Percentiles rank a stretch among this genome's conserved stretches.
Conservation (phyloP, 805 yeast genomes). For the Torulaspora maleeae region DNA sequence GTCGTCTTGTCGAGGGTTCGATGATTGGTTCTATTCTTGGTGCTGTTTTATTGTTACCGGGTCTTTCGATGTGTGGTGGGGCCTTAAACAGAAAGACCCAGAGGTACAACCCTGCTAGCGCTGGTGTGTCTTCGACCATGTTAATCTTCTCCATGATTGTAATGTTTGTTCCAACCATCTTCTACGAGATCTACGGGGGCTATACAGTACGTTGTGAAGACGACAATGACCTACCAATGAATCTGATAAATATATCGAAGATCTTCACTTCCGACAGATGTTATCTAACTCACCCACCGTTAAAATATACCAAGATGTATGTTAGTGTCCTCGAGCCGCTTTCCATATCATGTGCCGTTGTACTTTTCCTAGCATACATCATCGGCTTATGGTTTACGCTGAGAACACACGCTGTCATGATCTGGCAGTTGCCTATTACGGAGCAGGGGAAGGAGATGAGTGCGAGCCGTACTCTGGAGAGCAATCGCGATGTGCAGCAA, state of each 20-base stretch:
- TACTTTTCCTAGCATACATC: conserved; percentile 75
- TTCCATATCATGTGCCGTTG: conserved; percentile 70
- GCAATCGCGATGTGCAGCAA: conserved; percentile 12
- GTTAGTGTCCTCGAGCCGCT: conserved; percentile 71
- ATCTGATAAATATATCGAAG: conserved; percentile 45
- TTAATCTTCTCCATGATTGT: conserved; percentile 82
- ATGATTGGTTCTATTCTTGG: conserved; percentile 91
- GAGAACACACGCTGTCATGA: conserved; percentile 92
- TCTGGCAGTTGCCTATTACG: conserved; percentile 73
- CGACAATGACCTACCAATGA: conserved; percentile 10
- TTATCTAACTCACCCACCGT: conserved; percentile 70
- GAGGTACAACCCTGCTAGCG: conserved; percentile 90
- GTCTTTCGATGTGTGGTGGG: conserved; percentile 96
- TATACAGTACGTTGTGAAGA: conserved; percentile 67
- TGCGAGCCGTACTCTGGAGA: conserved; percentile 12
- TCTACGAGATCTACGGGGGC: conserved; percentile 85
- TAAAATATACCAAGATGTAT: conserved; percentile 65
- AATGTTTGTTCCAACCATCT: conserved; percentile 86
- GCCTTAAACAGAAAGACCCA: conserved; percentile 90
- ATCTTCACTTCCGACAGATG: conserved; percentile 42
- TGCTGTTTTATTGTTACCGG: conserved; percentile 87
- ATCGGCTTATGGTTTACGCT: conserved; percentile 90
- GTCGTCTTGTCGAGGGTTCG: conserved; percentile 89
- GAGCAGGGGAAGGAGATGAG: conserved; percentile 26
- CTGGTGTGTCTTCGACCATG: conserved; percentile 97